Base-by-base conservation (phyloP, 352 stramenopile genomes). In the Phytophthora hibernalis region DNA sequence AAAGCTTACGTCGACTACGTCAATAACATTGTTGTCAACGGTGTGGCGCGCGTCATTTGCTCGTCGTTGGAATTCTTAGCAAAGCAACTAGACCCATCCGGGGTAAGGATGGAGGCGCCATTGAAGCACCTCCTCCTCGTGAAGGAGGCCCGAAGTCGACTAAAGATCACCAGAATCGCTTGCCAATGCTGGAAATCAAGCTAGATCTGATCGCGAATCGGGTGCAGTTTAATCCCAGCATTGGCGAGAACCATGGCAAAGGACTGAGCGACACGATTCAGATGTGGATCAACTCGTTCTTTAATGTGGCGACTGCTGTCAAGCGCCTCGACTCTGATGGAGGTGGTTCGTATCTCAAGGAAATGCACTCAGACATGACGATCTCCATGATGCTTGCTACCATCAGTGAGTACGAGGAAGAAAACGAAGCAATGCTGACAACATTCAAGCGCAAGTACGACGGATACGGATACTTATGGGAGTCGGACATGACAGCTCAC, bases 101-200 rank as follows among this genome's bases (percentile, higher is more conserved):
- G 79, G 79, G 71, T 3, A 72, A 62, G 10, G 69, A 71, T 18
- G 74, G 68, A 31, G 64, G 66, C 2, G 12, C 43, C 10, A 48
- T 50, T 40, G 65, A 71, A 22, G 31, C 10, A 35, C 61, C 26
- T 21, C 63, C 62, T 35, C 54, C 53, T 18, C 67, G 72, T 20
- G 79, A 85, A 55, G 76, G 72, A 45, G 60, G 54, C 1, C 57
- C 74, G 0, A 90, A 90, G 30, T 68, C 72, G 16, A 72, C 49
- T 0, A 83, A 84, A 57, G 63, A 76, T 22, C 54, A 67, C 21
- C 63, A 69, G 55, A 72, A 57, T 15, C 77, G 85, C 10, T 65
- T 98, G 30, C 97, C 97, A 24, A 97, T 99, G 87, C 87, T 99
- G 38, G 96, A 99, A 72, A 97, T 99, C 68, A 98, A 98, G 61